Conservation (phyloP, 2,329 filamentous ascomycete species). For the Plectosphaerella plurivora region DNA sequence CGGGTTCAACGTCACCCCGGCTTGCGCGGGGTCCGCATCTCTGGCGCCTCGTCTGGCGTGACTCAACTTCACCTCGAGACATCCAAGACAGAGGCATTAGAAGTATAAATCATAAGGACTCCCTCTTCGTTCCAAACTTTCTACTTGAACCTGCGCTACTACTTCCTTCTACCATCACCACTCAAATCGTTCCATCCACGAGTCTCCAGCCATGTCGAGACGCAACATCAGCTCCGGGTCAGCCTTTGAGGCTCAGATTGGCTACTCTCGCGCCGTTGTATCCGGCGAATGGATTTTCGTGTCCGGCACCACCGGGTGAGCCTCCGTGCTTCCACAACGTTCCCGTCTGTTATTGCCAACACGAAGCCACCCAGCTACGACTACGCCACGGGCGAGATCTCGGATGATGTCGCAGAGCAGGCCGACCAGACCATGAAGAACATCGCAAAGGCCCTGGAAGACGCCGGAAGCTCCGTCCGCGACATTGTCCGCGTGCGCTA, state of each 20-base stretch:
- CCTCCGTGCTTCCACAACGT: not conserved
- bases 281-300: conserved; percentile 47
- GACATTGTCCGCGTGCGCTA: conserved; percentile 50
- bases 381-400: conserved; percentile 41
- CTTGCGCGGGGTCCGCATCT: too few species aligned
- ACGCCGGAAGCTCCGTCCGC: conserved; percentile 34
- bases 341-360: not conserved
- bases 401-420: conserved; percentile 39
- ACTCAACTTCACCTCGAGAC: too few species aligned
- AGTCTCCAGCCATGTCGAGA: conserved; percentile 23
- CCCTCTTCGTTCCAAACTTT: too few species aligned
- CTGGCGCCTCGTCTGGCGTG: too few species aligned
- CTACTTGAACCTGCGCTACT: too few species aligned
- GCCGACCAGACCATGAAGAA: conserved; percentile 45
- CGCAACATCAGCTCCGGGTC: conserved; percentile 44
- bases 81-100: too few species aligned
- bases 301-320: conserved; percentile 50
- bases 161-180: too few species aligned
- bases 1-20: too few species aligned
- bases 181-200: not conserved
- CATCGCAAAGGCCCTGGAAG: conserved; percentile 37
- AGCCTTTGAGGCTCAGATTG: conserved; percentile 46
- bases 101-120: too few species aligned
- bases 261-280: conserved; percentile 50
- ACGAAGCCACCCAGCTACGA: conserved; percentile 35